Conservation (phyloP, 164 flowering plant genomes). For the Dillenia turbinata region DNA sequence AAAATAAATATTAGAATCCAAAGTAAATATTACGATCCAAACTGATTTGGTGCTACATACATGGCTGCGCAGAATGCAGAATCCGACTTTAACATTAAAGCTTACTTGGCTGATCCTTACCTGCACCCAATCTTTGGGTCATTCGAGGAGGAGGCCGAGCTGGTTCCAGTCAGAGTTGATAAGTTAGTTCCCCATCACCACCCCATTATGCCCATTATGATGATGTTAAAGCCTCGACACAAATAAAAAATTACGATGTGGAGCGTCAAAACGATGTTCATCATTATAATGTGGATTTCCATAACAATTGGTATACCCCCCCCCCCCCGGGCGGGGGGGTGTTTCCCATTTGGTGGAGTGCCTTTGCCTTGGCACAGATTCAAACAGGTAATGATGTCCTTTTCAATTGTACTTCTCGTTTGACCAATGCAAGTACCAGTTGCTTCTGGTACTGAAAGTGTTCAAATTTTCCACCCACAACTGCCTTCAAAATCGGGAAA, state of each 20-base stretch:
- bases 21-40: too few relatives aligned
- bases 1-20: too few relatives aligned
- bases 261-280: neutral
- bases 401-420: too few relatives aligned
- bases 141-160: constrained; percentile 55
- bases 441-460: too few relatives aligned
- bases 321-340: too few relatives aligned
- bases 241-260: neutral
- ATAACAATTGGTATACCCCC: neutral
- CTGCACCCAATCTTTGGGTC: constrained; percentile 87
- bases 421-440: too few relatives aligned
- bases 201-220: constrained; percentile 39
- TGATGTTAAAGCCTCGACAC: constrained; percentile 15
- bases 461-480: too few relatives aligned
- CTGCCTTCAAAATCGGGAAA: too few relatives aligned
- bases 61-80: constrained; percentile 48
- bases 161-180: constrained; percentile 55
- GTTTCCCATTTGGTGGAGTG: too few relatives aligned
- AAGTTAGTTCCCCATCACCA: constrained; percentile 50
- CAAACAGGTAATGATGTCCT: too few relatives aligned
- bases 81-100: constrained; percentile 54
- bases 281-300: neutral
- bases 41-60: too few relatives aligned
- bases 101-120: constrained; percentile 82
- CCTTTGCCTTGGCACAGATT: too few relatives aligned